Evolutionary conservation across 257 asterid species (phyloP).

Genomic region (Thymus mandschuricus): DNA sequence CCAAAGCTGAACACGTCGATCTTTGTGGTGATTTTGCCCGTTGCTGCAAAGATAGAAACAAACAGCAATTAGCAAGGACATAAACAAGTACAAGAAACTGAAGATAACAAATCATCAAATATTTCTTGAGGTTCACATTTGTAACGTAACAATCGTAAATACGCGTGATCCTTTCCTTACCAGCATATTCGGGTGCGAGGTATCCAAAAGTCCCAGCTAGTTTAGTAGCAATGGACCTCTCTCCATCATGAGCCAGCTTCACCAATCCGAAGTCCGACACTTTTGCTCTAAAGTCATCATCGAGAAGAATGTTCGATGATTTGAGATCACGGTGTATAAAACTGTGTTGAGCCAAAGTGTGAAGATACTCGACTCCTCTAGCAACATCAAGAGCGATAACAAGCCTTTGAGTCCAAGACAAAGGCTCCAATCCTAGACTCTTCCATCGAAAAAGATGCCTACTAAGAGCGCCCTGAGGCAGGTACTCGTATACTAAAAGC

Average conservation of each 20-base stretch:
- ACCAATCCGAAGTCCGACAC: conserved; percentile 86
- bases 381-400: conserved; percentile 81
- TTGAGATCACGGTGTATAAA: conserved; percentile 88
- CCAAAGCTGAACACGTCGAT: conserved; percentile 89
- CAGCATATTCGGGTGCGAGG: conserved; percentile 93
- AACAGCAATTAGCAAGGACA: conserved; percentile 12
- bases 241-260: conserved; percentile 70
- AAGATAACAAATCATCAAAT: neutral
- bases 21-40: conserved; percentile 78
- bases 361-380: conserved; percentile 80
- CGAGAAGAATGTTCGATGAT: conserved; percentile 72
- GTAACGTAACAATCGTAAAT: neutral
- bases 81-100: neutral
- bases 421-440: conserved; percentile 54
- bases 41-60: conserved; percentile 42
- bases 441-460: conserved; percentile 74
- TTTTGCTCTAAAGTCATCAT: conserved; percentile 68
- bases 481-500: conserved; percentile 74
- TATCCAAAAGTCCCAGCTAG: conserved; percentile 88
- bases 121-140: neutral
- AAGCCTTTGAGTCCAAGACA: conserved; percentile 71
- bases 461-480: conserved; percentile 82
- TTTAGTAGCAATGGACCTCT: conserved; percentile 65
- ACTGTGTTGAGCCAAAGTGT: conserved; percentile 65
- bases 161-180: conserved; percentile 32